Percentiles rank a stretch among this genome's conserved stretches.
Conservation (phyloP, 2,329 filamentous ascomycete genomes). For the Clarireedia monteithiana region DNA sequence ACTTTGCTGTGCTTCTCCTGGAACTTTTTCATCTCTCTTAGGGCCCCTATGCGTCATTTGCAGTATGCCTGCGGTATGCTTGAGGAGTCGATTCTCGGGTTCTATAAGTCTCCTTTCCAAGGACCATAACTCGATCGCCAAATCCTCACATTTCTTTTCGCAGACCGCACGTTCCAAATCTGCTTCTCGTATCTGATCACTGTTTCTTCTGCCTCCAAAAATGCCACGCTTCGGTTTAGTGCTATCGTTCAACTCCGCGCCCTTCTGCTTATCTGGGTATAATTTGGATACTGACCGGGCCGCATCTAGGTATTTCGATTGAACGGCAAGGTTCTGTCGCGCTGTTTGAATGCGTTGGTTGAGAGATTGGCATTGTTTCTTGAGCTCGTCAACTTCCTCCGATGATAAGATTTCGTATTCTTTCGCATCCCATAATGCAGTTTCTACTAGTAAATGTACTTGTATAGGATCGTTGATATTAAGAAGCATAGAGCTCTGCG, state of each 20-base stretch:
- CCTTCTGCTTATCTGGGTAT: conserved; percentile 51
- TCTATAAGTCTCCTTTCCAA: conserved; percentile 71
- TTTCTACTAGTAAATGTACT: conserved; percentile 88
- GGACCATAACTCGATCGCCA: conserved; percentile 71
- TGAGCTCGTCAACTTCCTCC: conserved; percentile 84
- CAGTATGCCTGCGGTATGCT: conserved; percentile 88
- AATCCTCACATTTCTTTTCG: conserved; percentile 75
- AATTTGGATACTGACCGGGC: conserved; percentile 79
- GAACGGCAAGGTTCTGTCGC: conserved; percentile 75
- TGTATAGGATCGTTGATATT: conserved; percentile 68
- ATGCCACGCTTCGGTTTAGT: conserved; percentile 42
- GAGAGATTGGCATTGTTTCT: conserved; percentile 73
- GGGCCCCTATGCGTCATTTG: conserved; percentile 79
- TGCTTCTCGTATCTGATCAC: conserved; percentile 41
- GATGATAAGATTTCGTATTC: conserved; percentile 79
- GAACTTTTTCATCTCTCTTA: conserved; percentile 39
- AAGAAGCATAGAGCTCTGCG: conserved; percentile 48
- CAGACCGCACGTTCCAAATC: conserved; percentile 68
- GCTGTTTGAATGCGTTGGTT: conserved; percentile 73
- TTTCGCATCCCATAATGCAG: conserved; percentile 81
- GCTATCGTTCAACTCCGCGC: conserved; percentile 37
- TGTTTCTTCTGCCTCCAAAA: conserved; percentile 37
- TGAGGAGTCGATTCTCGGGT: conserved; percentile 67
- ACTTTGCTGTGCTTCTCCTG: conserved; percentile 31
- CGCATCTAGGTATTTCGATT: conserved; percentile 91